A percentile compares a stretch with the other conserved stretches of the same genome.
phyloP scores from a whole-genome alignment of 768 basidiomycete species.

The Chiua virens region DNA sequence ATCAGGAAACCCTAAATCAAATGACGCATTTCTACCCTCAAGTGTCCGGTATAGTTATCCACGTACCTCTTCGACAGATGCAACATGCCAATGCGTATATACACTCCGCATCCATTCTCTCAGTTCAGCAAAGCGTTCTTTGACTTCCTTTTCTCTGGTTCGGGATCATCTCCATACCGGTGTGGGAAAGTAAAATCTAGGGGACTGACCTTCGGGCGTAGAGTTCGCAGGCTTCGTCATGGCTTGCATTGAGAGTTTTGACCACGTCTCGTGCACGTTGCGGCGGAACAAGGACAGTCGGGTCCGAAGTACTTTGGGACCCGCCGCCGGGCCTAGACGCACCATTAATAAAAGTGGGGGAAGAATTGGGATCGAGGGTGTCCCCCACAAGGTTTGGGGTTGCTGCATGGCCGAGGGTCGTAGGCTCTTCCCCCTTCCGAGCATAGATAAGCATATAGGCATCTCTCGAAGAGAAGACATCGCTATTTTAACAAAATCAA shows the following conservation, averaged over 20 bases:
- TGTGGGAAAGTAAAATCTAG: slow-evolving; percentile 13
- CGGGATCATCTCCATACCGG: slow-evolving; percentile 12
- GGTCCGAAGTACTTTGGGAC: slow-evolving; percentile 7
- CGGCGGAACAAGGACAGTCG: slow-evolving; percentile 47
- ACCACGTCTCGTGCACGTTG: slow-evolving; percentile 55
- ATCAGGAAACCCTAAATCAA: slow-evolving; percentile 13
- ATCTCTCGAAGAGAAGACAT: slow-evolving; percentile 70
- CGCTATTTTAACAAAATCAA: slow-evolving; percentile 34
- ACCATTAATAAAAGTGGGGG: slow-evolving; percentile 19
- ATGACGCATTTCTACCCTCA: slow-evolving; percentile 7
- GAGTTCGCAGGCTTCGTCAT: slow-evolving; percentile 52
- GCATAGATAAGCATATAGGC: slow-evolving; percentile 96
- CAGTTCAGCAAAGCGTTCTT: slow-evolving; percentile 46
- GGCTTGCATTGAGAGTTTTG: slow-evolving; percentile 50
- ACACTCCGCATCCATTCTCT: slow-evolving; percentile 57
- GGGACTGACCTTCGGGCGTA: slow-evolving; percentile 48
- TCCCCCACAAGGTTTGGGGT: slow-evolving; percentile 15
- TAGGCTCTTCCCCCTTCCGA: slow-evolving; percentile 35
- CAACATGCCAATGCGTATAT: slow-evolving; percentile 61
- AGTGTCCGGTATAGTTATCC: slow-evolving; percentile 1
- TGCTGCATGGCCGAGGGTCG: slow-evolving; percentile 13
- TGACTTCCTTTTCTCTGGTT: slow-evolving; percentile 44
- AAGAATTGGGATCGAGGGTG: slow-evolving; percentile 16
- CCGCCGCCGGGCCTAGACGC: slow-evolving; percentile 14
- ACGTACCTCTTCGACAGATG: slow-evolving; percentile 48